Base-by-base conservation (phyloP, 1,284 basidiomycete species). In the Mycosarcoma maydis region DNA sequence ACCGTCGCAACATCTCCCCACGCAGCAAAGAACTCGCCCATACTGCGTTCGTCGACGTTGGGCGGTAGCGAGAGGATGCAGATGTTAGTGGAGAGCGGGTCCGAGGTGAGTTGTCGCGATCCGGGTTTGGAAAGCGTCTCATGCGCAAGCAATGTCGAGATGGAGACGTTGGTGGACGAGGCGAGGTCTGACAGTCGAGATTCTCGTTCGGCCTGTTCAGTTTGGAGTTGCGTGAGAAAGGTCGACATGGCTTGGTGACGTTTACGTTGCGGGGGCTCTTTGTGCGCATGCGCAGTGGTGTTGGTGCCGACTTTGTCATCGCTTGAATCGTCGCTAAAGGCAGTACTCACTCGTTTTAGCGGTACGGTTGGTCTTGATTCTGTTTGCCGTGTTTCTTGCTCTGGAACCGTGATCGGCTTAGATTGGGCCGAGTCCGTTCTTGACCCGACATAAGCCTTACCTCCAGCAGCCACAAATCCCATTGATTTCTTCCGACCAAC, bases 31-130 rank as follows among this genome's bases (percentile, higher is more conserved):
- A 95, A 92, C 57, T 88, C 86, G 2, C 94, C 95, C 24, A 98
- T 83, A 17, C 85, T 86, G 67, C 89, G 88, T 77, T 98, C 94
- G 1, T 89, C 92, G 14, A 94, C 89, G 77, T 90, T 88, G 3
- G 87, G 84, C 0, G 95, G 94, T 7, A 98, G 83, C 77, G 94
- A 93, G 37, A 37, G 70, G 13, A 97, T 91, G 81, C 94, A 97
- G 17, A 98, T 84, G 77, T 98, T 98, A 20, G 94, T 93, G 0
- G 94, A 94, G 89, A 94, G 73, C 14, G 61, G 89, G 76, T 95
- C 92, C 4, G 50, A 44, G 14, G 90, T 91, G 64, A 89, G 84
- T 77, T 94, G 92, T 80, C 90, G 91, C 67, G 92, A 93, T 30
- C 92, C 92, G 16, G 56, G 54, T 78, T 56, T 56, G 33, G 90